Conservation (phyloP, 1,284 basidiomycete species). For the Sporisorium scitamineum region DNA sequence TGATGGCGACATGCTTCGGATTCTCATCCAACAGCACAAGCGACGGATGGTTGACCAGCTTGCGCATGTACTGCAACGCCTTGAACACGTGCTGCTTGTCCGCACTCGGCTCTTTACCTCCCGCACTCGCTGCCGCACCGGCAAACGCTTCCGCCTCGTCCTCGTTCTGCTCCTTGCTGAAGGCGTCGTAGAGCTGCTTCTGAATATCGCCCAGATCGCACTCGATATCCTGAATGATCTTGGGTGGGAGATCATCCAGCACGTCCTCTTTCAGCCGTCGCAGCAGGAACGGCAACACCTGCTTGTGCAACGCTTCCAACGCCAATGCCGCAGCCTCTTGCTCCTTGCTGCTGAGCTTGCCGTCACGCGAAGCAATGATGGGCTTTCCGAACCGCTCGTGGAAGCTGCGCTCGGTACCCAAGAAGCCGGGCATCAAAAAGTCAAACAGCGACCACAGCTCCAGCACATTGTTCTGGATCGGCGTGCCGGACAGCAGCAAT, state of each 20-base stretch:
- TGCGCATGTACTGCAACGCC: constrained; percentile 91
- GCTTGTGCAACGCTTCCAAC: constrained; percentile 95
- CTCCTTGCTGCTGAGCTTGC: constrained; percentile 86
- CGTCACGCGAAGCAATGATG: constrained; percentile 92
- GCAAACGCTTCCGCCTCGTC: constrained; percentile 72
- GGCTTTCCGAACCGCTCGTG: constrained; percentile 97
- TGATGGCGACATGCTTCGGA: constrained; percentile 74
- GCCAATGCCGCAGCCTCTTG: constrained; percentile 85
- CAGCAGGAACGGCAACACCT: constrained; percentile 97
- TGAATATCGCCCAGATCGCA: constrained; percentile 83
- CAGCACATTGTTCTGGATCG: constrained; percentile 98
- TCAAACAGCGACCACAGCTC: constrained; percentile 99
- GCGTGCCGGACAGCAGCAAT: constrained; percentile 93
- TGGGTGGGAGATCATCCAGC: constrained; percentile 92
- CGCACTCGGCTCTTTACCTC: constrained; percentile 72
- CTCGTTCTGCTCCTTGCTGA: constrained; percentile 74
- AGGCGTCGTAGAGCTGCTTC: constrained; percentile 82
- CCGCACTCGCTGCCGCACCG: constrained; percentile 68
- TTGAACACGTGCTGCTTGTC: constrained; percentile 70
- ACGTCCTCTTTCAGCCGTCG: constrained; percentile 98
- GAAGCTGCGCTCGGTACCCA: constrained; percentile 94
- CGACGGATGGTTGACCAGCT: constrained; percentile 95
- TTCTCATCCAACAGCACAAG: constrained; percentile 60
- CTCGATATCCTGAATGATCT: constrained; percentile 99
- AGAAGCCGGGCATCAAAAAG: constrained; percentile 98